A percentile compares a stretch with the other conserved stretches of the same genome.
Evolutionary conservation across 140 eudicot species (phyloP).

Genomic region (Senecio squalidus): DNA sequence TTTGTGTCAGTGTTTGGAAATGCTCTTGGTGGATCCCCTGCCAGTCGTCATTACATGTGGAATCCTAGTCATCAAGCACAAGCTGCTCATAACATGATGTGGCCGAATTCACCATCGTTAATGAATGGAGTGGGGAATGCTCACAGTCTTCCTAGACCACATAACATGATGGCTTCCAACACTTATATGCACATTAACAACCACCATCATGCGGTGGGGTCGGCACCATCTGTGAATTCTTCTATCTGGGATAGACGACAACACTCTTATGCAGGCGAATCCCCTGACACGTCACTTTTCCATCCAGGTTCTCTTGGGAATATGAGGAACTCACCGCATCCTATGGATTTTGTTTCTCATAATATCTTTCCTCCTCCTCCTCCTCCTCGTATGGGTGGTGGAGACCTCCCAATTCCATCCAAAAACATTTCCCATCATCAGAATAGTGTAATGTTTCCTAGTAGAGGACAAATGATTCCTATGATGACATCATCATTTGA

Average conservation of each 20-base stretch:
- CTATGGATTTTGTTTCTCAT: conserved; percentile 60
- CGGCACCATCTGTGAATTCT: conserved; percentile 79
- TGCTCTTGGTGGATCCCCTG: conserved; percentile 48
- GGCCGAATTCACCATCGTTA: conserved; percentile 77
- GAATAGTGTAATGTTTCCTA: conserved; percentile 57
- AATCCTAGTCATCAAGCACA: conserved; percentile 52
- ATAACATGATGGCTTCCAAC: conserved; percentile 57
- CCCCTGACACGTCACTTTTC: conserved; percentile 64
- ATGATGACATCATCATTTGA: conserved; percentile 54
- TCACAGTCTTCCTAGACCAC: conserved; percentile 59
- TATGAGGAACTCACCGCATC: conserved; percentile 69
- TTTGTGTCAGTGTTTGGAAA: too few species aligned
- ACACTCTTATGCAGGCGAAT: conserved; percentile 61
- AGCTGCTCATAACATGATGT: conserved; percentile 47
- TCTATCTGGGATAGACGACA: conserved; percentile 78
- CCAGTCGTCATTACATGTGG: conserved; percentile 78
- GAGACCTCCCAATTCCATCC: conserved; percentile 67
- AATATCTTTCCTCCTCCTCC: conserved; percentile 54
- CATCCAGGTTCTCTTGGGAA: conserved; percentile 82
- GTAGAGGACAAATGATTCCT: conserved; percentile 77
- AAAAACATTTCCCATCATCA: conserved; percentile 62
- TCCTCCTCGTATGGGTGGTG: conserved; percentile 59
- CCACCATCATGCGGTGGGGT: conserved; percentile 89
- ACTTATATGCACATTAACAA: conserved; percentile 45
- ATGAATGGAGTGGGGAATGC: conserved; percentile 52